Base-by-base conservation (phyloP, 2,329 filamentous ascomycete species). In the Colletotrichum siamense region DNA sequence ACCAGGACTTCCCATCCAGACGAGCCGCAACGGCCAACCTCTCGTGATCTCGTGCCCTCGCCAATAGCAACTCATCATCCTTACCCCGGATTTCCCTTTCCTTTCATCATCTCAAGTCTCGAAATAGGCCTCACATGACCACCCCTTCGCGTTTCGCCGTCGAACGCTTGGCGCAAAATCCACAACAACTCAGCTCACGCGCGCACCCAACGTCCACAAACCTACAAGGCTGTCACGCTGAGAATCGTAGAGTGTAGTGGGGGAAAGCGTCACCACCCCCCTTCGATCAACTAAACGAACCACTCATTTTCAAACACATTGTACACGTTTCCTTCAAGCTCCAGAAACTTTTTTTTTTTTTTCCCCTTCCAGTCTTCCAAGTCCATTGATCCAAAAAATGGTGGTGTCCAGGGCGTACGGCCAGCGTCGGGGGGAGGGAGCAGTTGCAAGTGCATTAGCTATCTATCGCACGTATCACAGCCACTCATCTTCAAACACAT, bases 111-210 rank as follows among this genome's bases (percentile, higher is more conserved):
- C 34, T 44, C 30, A 32, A 34, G 73, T 69, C 69, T 76, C 69
- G 39, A 64, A 64, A 69, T 64, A 28, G 44, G 6, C 39, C 63
- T 73, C 73, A 73, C 73, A 64, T 76, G 73, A 73, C 70, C 44
- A 52, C 32, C 26, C 8, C 22, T 36, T 57, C 39, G 63, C 70
- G 73, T 76, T 76, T 76, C 73, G 73, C 62, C 36, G 63, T 55
- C 18, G 73, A 62, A 62, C 59, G 22, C 61, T 72, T 66, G 73
- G 61, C 73, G 62, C 28, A 30, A 36, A 62, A 62, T 32, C 28
- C 59, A 30, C 59, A 62, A 30, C 32, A 32, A 22, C n/a, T 32
- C 30, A 61, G 34, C 34, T 22, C 62, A 64, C 62, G 62, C 32
- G 61, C 30, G 8, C 61, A 32, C 49, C 44, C 73, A 30, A 75